Percentiles rank a stretch among this genome's conserved stretches.
phyloP scores from a whole-genome alignment of 768 basidiomycete genomes.

The Leccinum disarticulatum region DNA sequence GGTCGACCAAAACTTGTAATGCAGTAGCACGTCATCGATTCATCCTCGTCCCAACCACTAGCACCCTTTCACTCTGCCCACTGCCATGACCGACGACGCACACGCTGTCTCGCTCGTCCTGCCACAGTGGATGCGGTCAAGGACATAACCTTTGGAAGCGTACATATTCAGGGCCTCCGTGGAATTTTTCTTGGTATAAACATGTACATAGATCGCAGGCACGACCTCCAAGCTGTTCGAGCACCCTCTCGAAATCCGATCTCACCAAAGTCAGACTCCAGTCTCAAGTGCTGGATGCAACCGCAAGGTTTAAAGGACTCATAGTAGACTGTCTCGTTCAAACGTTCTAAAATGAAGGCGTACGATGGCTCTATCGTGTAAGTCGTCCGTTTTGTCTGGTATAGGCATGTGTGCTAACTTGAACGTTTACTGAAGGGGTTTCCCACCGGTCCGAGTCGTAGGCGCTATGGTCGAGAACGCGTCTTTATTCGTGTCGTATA shows the following conservation, averaged over 20 bases:
- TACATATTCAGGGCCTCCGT: constrained; percentile 32
- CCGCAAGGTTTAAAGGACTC: constrained; percentile 76
- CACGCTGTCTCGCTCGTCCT: constrained; percentile 15
- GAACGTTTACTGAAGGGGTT: constrained; percentile 57
- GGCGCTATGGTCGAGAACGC: constrained; percentile 95
- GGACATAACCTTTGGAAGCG: constrained; percentile 59
- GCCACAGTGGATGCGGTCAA: constrained; percentile 30
- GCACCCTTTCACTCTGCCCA: neutral
- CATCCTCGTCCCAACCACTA: constrained; percentile 1
- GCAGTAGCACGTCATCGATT: constrained; percentile 18
- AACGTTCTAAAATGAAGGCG: constrained; percentile 80
- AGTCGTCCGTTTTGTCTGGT: constrained; percentile 27
- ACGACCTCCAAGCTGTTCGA: constrained; percentile 86
- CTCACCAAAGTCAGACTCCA: constrained; percentile 94
- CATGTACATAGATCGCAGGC: constrained; percentile 63
- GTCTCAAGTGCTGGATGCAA: constrained; percentile 76
- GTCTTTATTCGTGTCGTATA: constrained; percentile 82
- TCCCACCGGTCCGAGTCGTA: constrained; percentile 73
- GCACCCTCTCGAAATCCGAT: constrained; percentile 76
- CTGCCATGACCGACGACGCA: constrained; percentile 24
- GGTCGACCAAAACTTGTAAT: constrained; percentile 24
- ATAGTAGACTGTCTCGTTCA: constrained; percentile 74
- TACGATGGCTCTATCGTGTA: constrained; percentile 85
- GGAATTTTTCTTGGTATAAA: neutral
- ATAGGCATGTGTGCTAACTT: neutral